phyloP scores from a whole-genome alignment of 106 monocot species.

The Triglochin maritima region DNA sequence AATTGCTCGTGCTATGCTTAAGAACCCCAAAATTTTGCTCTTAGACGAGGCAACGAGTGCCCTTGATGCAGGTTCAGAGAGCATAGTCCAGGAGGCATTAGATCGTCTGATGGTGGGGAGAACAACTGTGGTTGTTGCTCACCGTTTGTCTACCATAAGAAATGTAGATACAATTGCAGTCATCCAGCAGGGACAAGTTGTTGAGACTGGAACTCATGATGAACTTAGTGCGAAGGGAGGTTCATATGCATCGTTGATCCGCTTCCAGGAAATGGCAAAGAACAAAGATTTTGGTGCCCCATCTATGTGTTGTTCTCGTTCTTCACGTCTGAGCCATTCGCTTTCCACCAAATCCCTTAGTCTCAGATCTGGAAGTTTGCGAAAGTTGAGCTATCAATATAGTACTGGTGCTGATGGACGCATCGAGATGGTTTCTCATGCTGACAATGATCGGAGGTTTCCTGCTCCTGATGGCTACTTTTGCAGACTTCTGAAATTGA shows the following conservation, averaged over 20 bases:
- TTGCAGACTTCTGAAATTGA: slow-evolving; percentile 79
- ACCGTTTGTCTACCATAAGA: slow-evolving; percentile 86
- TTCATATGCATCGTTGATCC: slow-evolving; percentile 68
- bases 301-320: slow-evolving; percentile 59
- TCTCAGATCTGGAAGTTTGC: slow-evolving; percentile 74
- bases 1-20: slow-evolving; percentile 95
- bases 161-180: slow-evolving; percentile 89
- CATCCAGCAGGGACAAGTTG: slow-evolving; percentile 95
- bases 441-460: slow-evolving; percentile 80
- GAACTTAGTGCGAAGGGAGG: slow-evolving; percentile 84
- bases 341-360: slow-evolving; percentile 92
- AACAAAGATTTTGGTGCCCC: slow-evolving; percentile 59
- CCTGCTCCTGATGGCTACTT: slow-evolving; percentile 92
- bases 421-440: slow-evolving; percentile 95
- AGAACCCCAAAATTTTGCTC: slow-evolving; percentile 93
- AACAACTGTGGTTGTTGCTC: slow-evolving; percentile 94
- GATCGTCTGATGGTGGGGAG: slow-evolving; percentile 95
- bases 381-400: slow-evolving; percentile 94
- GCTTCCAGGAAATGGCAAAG: slow-evolving; percentile 85
- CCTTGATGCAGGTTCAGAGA: slow-evolving; percentile 87
- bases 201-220: slow-evolving; percentile 89
- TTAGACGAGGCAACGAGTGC: slow-evolving; percentile 98
- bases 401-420: slow-evolving; percentile 92
- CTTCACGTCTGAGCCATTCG: slow-evolving; percentile 85
- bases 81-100: slow-evolving; percentile 89